phyloP scores from a whole-genome alignment of 345 rosid genomes.

The Rhodamnia argentea region DNA sequence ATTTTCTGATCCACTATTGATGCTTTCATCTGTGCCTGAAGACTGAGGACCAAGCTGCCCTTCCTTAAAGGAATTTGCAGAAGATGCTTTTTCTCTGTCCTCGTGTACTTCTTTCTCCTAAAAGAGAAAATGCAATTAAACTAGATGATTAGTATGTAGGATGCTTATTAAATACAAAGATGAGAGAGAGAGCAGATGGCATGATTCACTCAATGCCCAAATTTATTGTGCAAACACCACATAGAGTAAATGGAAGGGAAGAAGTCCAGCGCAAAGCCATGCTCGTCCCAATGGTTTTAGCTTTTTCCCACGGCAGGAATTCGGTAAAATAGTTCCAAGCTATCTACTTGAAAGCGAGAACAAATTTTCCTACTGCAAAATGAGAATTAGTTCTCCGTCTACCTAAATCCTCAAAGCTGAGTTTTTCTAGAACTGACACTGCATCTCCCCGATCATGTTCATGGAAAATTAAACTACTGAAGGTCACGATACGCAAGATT shows the following conservation, averaged over 20 bases:
- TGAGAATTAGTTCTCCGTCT: neutral
- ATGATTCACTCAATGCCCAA: neutral
- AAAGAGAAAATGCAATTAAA: constrained; percentile 1
- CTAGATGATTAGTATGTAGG: neutral
- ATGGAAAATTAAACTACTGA: neutral
- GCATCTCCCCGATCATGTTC: neutral
- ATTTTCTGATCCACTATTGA: constrained; percentile 19
- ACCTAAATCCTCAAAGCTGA: neutral
- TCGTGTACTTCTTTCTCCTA: constrained; percentile 38
- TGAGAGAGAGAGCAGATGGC: neutral
- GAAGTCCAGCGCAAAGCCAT: neutral
- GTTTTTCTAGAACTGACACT: neutral
- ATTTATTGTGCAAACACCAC: neutral
- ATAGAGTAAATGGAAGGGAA: neutral
- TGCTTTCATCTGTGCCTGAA: constrained; percentile 20
- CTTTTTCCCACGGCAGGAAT: neutral
- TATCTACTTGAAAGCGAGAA: neutral
- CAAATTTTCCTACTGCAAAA: neutral
- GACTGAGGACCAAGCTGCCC: constrained; percentile 34
- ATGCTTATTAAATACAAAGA: neutral
- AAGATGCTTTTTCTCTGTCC: constrained; percentile 27
- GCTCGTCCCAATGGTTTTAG: neutral
- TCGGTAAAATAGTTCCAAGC: neutral
- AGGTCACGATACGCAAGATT: neutral
- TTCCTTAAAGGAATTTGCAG: constrained; percentile 20